Evolutionary conservation across 805 yeast species (phyloP).

Genomic region (Zygoascus flipseniorum): DNA sequence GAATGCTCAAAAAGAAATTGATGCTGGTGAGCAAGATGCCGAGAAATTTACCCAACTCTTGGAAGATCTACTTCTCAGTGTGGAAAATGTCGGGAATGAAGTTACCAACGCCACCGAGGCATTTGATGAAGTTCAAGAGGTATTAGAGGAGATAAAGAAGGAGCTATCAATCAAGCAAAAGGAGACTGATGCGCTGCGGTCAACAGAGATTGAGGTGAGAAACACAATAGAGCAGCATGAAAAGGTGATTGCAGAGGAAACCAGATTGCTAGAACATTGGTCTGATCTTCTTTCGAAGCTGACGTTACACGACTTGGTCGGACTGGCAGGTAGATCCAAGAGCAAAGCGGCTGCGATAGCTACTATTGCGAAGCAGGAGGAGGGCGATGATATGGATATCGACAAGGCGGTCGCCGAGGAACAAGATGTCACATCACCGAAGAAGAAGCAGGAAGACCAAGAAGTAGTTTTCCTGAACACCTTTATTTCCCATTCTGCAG

Average conservation of each 20-base stretch:
- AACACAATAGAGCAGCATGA: conserved; percentile 54
- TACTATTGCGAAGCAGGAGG: conserved; percentile 1
- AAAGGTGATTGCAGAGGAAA: conserved; percentile 34
- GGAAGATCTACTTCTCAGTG: conserved; percentile 16
- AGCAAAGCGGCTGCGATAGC: conserved; percentile 1
- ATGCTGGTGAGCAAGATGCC: conserved; percentile 30
- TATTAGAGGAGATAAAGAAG: conserved; percentile 30
- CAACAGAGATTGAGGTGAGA: conserved; percentile 57
- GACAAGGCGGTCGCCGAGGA: conserved; percentile 4
- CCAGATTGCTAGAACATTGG: conserved; percentile 29
- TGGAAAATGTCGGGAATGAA: conserved; percentile 12
- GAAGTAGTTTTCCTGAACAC: conserved; percentile 19
- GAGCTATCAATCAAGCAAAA: conserved; percentile 33
- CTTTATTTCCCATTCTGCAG: conserved; percentile 40
- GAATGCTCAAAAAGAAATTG: conserved; percentile 42
- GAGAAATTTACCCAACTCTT: conserved; percentile 32
- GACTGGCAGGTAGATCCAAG: conserved; percentile 30
- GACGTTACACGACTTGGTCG: conserved; percentile 46
- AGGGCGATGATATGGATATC: conserved; percentile 11
- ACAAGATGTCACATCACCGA: background rate
- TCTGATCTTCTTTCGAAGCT: conserved; percentile 34
- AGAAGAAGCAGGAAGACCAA: conserved; percentile 1
- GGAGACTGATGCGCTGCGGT: conserved; percentile 47
- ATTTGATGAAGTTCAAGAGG: conserved; percentile 22
- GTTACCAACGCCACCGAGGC: conserved; percentile 13